Evolutionary conservation across 2,329 filamentous ascomycete species (phyloP).

Genomic region (Stylonectria norvegica): DNA sequence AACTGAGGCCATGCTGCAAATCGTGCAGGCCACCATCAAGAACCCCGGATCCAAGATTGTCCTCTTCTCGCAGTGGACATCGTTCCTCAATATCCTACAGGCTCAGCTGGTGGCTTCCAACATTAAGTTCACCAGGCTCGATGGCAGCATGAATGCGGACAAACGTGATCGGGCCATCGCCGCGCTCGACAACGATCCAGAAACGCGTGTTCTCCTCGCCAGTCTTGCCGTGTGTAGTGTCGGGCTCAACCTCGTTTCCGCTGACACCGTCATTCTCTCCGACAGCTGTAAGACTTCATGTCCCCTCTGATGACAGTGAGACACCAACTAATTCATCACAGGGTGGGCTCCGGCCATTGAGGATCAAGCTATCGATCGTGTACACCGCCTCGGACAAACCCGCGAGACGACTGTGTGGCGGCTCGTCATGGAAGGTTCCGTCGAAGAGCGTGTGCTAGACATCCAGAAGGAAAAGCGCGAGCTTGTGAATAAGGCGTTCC

Average conservation of each 20-base stretch:
- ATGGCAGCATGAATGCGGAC: conserved; percentile 71
- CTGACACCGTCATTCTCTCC: conserved; percentile 78
- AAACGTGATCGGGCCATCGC: conserved; percentile 70
- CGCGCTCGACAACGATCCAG: conserved; percentile 62
- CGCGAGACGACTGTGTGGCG: conserved; percentile 75
- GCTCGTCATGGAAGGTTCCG: conserved; percentile 73
- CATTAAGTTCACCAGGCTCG: conserved; percentile 67
- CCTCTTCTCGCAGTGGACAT: conserved; percentile 75
- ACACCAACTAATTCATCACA: conserved; percentile 13
- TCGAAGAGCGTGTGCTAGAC: conserved; percentile 77
- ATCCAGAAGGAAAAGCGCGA: conserved; percentile 77
- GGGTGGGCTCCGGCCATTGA: conserved; percentile 93
- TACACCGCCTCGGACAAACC: conserved; percentile 81
- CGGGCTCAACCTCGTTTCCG: conserved; percentile 79
- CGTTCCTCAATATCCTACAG: conserved; percentile 70
- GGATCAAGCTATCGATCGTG: conserved; percentile 85
- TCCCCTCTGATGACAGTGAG: not conserved
- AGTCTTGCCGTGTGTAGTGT: conserved; percentile 80
- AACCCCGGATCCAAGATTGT: conserved; percentile 66
- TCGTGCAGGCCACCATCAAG: conserved; percentile 65
- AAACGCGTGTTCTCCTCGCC: conserved; percentile 74
- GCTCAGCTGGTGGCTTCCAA: conserved; percentile 59
- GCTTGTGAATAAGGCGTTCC: conserved; percentile 74
- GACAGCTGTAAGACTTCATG: conserved; percentile 61
- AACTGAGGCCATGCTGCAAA: conserved; percentile 72